Evolutionary conservation across 148 eudicot species (phyloP), one percentile per base, ranked within the genome.

Genomic region (Beta vulgaris): DNA sequence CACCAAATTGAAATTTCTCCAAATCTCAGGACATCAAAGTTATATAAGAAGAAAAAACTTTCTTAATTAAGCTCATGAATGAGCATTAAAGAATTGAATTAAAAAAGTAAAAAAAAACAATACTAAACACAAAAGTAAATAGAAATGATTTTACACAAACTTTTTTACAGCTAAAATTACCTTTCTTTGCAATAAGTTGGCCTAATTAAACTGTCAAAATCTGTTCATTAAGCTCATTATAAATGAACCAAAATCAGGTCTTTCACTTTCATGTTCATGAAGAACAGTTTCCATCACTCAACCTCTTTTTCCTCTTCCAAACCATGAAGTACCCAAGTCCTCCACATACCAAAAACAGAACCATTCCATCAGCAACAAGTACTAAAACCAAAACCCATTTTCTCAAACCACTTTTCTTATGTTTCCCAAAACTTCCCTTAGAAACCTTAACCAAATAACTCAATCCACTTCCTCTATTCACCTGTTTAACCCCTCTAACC

Each of bases 301-400:
- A 76, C n/a, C 82, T 83, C 78, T 71, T 84, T 80, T 83, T 83
- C 75, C 87, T 87, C 82, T 77, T 96, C 83, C 87, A 78, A 68
- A 89, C 32, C 8, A 91, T 78, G 74, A 79, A 95, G 32, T 82
- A 96, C n/a, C 82, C 87, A 66, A 92, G 9, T 15, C 86, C 98
- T 68, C 83, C 97, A 28, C 86, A 53, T 48, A 90, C 89, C 55
- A 89, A 32, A 53, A 86, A 68, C 75, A 91, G 69, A 3, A 91
- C 71, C 37, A 91, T 43, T 2, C 89, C 98, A 89, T 96, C 99
- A 73, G 60, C 92, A 31, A 79, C 88, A 19, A 82, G 90, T 9
- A 96, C 82, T 55, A 89, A 77, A 37, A 89, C 63, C 83, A 89
- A 81, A 19, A 82, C 83, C 99, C 99, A 96, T 83, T 84, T 91